These are phyloP conservation scores for Ganoderma lucidum DNA, from an alignment of 1,284 basidiomycete genomes.

Conservation along the genomic window DNA sequence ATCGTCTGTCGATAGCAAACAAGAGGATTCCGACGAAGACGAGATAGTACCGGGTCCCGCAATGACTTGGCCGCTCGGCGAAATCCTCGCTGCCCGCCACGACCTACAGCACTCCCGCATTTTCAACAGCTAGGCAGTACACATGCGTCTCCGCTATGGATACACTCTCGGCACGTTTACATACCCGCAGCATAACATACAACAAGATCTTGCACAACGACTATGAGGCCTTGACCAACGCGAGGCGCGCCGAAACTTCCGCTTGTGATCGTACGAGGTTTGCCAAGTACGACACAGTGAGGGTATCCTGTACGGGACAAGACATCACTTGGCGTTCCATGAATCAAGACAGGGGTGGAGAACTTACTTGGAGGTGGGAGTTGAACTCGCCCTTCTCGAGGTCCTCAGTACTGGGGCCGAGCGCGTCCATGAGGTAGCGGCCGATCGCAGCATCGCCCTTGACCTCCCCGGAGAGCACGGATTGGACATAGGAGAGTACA, in stretches of 20 bases:
- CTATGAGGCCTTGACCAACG: slow-evolving; percentile 62
- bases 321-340: neutral
- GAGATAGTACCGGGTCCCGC: slow-evolving; percentile 63
- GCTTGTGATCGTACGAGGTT: slow-evolving; percentile 95
- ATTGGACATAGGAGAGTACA: slow-evolving; percentile 87
- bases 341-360: neutral
- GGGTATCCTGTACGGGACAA: slow-evolving; percentile 70
- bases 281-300: slow-evolving; percentile 95
- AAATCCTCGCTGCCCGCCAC: slow-evolving; percentile 89
- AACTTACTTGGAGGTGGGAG: slow-evolving; percentile 70
- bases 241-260: slow-evolving; percentile 91
- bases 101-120: slow-evolving; percentile 96
- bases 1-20: slow-evolving; percentile 27
- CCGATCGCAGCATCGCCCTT: slow-evolving; percentile 91
- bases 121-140: slow-evolving; percentile 81
- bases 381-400: slow-evolving; percentile 81
- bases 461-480: slow-evolving; percentile 81
- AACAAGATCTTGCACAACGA: slow-evolving; percentile 16
- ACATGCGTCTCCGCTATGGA: slow-evolving; percentile 29
- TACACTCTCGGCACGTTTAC: slow-evolving; percentile 20
- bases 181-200: slow-evolving; percentile 30
- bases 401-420: slow-evolving; percentile 72
- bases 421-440: slow-evolving; percentile 91
- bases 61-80: slow-evolving; percentile 96
- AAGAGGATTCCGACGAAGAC: slow-evolving; percentile 20